Conservation (phyloP, 2,329 filamentous ascomycete genomes). For the Phyllachora maydis region DNA sequence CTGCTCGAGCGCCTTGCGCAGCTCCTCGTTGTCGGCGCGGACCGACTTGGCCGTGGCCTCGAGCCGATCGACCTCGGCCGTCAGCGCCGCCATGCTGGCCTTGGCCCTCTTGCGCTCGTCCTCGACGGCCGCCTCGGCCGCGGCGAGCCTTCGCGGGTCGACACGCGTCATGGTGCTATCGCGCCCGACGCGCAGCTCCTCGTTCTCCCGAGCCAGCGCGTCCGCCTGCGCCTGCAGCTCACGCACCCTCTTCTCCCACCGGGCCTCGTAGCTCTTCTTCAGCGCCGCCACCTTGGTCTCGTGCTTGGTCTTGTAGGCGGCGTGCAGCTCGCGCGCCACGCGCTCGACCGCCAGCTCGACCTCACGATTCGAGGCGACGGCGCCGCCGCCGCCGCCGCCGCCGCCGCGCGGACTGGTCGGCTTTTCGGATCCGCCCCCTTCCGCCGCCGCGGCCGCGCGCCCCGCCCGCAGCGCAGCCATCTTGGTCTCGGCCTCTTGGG, state of each 20-base stretch:
- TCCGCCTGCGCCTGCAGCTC: slow-evolving; percentile 57
- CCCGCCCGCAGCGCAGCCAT: slow-evolving; percentile 53
- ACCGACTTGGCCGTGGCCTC: slow-evolving; percentile 51
- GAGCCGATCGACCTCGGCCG: slow-evolving; percentile 56
- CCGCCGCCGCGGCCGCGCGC: slow-evolving; percentile 19
- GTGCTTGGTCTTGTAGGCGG: slow-evolving; percentile 91
- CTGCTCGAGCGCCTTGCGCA: slow-evolving; percentile 44
- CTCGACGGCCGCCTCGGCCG: slow-evolving; percentile 27
- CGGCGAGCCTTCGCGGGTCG: slow-evolving; percentile 20
- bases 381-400: no score
- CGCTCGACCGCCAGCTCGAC: slow-evolving; percentile 76
- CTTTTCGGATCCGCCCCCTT: slow-evolving; percentile 5
- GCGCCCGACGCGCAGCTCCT: slow-evolving; percentile 44
- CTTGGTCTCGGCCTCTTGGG: slow-evolving; percentile 56
- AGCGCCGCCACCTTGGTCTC: slow-evolving; percentile 87
- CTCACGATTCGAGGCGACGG: slow-evolving; percentile 24
- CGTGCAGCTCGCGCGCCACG: slow-evolving; percentile 82
- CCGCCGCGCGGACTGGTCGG: slow-evolving; percentile 12
- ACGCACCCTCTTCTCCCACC: slow-evolving; percentile 74
- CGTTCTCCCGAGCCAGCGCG: slow-evolving; percentile 52
- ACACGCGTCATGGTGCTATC: slow-evolving; percentile 45
- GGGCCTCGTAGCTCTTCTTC: slow-evolving; percentile 65
- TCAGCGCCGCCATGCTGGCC: slow-evolving; percentile 45
- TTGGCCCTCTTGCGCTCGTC: slow-evolving; percentile 41
- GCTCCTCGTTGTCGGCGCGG: slow-evolving; percentile 45